Percentiles rank a stretch among this genome's conserved stretches.
Evolutionary conservation across 345 rosid genomes (phyloP).

Genomic region (Camelina sativa): DNA sequence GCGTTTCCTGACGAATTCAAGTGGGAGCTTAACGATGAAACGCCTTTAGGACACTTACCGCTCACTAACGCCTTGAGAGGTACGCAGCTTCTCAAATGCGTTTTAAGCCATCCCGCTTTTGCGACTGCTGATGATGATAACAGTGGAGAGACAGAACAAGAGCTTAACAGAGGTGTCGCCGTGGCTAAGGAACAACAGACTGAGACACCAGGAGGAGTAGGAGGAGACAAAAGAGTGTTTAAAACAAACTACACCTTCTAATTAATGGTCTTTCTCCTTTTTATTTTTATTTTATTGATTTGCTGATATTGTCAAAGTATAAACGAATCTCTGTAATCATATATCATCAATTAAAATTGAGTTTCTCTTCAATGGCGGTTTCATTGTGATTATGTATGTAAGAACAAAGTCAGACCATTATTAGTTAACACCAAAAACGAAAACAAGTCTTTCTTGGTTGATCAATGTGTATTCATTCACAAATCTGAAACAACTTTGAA

Average conservation of each 20-base stretch:
- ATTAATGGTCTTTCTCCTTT: slow-evolving; percentile 21
- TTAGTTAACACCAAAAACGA: slow-evolving; percentile 4
- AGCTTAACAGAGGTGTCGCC: slow-evolving; percentile 25
- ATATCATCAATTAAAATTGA: slow-evolving; percentile 21
- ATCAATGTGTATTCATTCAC: background rate
- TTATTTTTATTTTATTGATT: background rate
- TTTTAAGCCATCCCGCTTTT: slow-evolving; percentile 88
- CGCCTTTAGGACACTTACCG: slow-evolving; percentile 89
- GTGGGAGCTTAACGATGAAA: slow-evolving; percentile 81
- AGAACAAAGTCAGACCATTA: slow-evolving; percentile 4
- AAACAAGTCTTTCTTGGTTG: background rate
- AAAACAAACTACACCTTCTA: slow-evolving; percentile 70
- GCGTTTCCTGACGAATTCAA: slow-evolving; percentile 79
- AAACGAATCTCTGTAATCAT: slow-evolving; percentile 34
- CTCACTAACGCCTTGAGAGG: slow-evolving; percentile 94
- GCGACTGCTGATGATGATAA: slow-evolving; percentile 49
- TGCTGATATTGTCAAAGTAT: slow-evolving; percentile 33
- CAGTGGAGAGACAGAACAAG: slow-evolving; percentile 30
- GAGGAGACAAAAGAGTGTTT: slow-evolving; percentile 45
- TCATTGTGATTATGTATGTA: slow-evolving; percentile 29
- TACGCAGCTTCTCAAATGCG: slow-evolving; percentile 65
- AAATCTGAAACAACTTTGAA: slow-evolving; percentile 27
- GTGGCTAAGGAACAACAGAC: slow-evolving; percentile 12
- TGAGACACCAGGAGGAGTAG: slow-evolving; percentile 21
- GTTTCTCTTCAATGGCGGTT: background rate